Conservation (phyloP, 2,329 filamentous ascomycete species). For the Fonsecaea pedrosoi region DNA sequence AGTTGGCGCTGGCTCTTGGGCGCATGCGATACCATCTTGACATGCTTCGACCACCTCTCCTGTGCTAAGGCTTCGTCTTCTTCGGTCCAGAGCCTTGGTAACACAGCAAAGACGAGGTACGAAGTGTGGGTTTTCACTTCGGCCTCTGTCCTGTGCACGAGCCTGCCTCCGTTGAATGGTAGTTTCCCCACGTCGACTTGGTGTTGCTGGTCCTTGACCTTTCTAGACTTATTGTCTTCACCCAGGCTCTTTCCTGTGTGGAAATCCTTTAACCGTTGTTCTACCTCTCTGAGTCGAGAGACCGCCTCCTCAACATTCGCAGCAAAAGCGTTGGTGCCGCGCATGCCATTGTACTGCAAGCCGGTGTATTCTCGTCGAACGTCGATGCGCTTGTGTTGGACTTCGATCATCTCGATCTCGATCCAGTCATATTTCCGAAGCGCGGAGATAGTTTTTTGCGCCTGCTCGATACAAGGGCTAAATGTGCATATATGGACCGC, state of each 20-base stretch:
- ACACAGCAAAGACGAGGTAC: conserved; percentile 90
- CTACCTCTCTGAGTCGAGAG: conserved; percentile 73
- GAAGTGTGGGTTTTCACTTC: conserved; percentile 96
- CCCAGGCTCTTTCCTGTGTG: conserved; percentile 53
- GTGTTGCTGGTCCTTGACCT: conserved; percentile 35
- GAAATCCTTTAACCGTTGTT: conserved; percentile 70
- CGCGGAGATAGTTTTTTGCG: conserved; percentile 80
- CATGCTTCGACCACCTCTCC: conserved; percentile 59
- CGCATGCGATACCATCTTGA: conserved; percentile 29
- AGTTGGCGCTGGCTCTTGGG: conserved; percentile 37
- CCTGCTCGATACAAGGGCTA: conserved; percentile 96
- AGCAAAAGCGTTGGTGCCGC: conserved; percentile 72
- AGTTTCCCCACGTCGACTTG: conserved; percentile 52
- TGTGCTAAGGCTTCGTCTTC: conserved; percentile 76
- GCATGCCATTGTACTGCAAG: conserved; percentile 68
- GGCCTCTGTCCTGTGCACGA: conserved; percentile 81
- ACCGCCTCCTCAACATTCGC: conserved; percentile 82
- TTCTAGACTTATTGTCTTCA: conserved; percentile 39
- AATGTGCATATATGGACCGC: conserved; percentile 88
- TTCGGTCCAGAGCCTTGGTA: conserved; percentile 84
- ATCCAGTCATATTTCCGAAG: conserved; percentile 86
- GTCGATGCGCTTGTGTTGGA: conserved; percentile 79
- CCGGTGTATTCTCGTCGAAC: conserved; percentile 82
- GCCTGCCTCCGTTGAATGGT: conserved; percentile 74
- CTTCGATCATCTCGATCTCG: conserved; percentile 91